Evolutionary conservation across 164 flowering plant genomes (phyloP).

Genomic region (Cinnamomum micranthum): DNA sequence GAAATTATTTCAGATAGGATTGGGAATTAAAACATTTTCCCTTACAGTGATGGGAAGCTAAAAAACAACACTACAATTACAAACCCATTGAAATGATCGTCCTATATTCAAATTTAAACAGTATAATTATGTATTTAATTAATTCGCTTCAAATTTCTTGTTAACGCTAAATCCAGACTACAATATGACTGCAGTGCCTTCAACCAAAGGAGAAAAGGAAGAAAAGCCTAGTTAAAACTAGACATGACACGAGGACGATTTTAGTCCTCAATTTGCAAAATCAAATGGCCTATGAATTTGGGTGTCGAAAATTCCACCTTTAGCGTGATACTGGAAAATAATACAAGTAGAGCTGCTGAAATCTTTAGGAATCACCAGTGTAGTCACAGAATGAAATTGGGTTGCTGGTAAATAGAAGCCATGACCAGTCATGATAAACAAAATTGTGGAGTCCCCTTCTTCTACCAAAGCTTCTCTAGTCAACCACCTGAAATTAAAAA

Average conservation of each 20-base stretch:
- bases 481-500: slow-evolving; percentile 1
- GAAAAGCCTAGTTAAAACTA: background rate
- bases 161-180: no score
- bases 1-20: no score
- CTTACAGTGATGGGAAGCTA: no score
- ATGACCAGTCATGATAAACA: background rate
- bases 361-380: background rate
- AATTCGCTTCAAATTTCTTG: no score
- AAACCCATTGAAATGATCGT: no score
- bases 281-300: background rate
- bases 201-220: background rate
- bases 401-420: background rate
- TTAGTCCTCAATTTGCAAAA: background rate
- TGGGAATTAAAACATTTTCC: no score
- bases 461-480: background rate
- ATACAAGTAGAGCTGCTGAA: background rate
- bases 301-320: background rate
- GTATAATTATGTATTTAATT: no score
- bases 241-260: background rate
- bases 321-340: background rate
- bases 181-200: no score
- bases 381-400: background rate
- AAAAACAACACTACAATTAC: no score
- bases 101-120: no score
- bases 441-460: background rate